Base-by-base conservation (phyloP, 805 yeast species). In the Candida nanaspora region DNA sequence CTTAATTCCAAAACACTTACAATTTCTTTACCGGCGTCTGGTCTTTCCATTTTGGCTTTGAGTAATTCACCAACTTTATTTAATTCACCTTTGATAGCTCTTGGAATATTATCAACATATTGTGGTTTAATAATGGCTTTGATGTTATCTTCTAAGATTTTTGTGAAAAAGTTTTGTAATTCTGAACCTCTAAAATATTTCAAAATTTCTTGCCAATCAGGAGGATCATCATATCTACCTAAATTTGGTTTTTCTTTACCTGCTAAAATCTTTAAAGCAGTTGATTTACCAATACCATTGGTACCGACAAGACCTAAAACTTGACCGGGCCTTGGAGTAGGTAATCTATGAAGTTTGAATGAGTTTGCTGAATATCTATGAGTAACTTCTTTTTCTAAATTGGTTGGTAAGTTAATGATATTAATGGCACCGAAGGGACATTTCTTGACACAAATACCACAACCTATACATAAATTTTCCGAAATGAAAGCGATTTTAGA, bases 381-480 rank as follows among this genome's bases (percentile, higher is more conserved):
- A 30, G 98, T 88, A 42, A 89, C 94, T 63, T 93, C 91, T 37
- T 72, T 69, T 41, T 91, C 98, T 61, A 93, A 74, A 63, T 93
- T 89, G 15, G 98, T 91, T 49, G 98, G 98, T 62, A 93, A 73
- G 61, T 93, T 93, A 70, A 93, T 93, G 61, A 93, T 93, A 58
- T 78, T 84, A 57, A 93, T 89, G 48, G 98, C 98, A 57, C 91
- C 96, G 59, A 93, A 93, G 25, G 98, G 98, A 68, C 98, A 93
- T 63, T 88, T 93, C 66, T 93, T 93, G 40, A 89, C 96, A 76
- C 98, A 93, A 54, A 93, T 93, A 88, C 98, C 98, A 74, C 98
- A 93, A 62, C 98, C 98, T 55, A 93, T 91, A 75, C 98, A 93
- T 59, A 93, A 70, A 31, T 70, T 86, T 62, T 93, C 98, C 15